Conservation (phyloP, 1,284 basidiomycete species). For the Ceraceosorus bombacis region DNA sequence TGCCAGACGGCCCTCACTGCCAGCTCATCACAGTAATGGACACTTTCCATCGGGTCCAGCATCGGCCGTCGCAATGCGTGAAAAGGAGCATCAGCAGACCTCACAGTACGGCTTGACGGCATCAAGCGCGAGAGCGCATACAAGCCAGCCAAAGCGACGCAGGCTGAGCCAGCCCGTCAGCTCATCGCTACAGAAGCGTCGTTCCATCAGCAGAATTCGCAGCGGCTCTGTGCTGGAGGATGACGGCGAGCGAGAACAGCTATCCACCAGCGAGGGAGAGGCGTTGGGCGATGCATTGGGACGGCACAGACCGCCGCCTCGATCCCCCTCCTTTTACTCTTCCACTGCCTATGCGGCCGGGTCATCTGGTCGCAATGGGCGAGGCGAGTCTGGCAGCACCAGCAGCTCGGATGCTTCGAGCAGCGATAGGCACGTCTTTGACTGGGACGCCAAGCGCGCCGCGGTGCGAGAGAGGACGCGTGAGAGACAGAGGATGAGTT, state of each 20-base stretch:
- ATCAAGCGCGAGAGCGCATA: background rate
- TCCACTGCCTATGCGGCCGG: constrained; percentile 31
- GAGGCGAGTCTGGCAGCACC: constrained; percentile 14
- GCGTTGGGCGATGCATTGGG: no score
- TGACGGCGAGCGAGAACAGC: no score
- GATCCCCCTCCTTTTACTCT: background rate
- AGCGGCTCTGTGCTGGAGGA: no score
- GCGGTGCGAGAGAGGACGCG: constrained; percentile 1
- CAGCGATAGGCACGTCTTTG: constrained; percentile 26
- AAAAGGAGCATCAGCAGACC: constrained; percentile 1
- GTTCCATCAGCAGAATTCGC: no score
- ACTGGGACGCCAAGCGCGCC: constrained; percentile 24
- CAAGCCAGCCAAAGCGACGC: background rate
- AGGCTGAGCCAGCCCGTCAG: no score
- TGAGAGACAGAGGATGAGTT: background rate
- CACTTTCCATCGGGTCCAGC: background rate
- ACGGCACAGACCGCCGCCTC: no score
- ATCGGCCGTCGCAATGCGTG: background rate
- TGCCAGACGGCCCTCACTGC: constrained; percentile 19
- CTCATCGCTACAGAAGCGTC: no score
- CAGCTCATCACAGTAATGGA: constrained; percentile 1
- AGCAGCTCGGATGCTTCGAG: constrained; percentile 21
- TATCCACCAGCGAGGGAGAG: no score
- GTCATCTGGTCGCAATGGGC: constrained; percentile 19
- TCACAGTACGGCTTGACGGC: background rate